Conservation (phyloP, 192 early-diverging fungal genomes). For the Spizellomyces punctatus region DNA sequence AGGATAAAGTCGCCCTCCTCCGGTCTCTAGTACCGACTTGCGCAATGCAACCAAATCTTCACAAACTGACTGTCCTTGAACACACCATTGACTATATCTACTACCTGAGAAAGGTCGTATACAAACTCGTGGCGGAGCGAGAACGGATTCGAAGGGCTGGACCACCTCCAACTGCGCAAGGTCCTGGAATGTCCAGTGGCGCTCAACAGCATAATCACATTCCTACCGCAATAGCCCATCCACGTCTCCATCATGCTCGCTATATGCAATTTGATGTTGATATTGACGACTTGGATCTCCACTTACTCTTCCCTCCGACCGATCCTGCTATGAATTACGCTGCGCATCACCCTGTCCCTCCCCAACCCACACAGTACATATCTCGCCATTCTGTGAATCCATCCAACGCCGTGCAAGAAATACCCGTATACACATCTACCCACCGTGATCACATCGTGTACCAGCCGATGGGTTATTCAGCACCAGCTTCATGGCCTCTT, state of each 20-base stretch:
- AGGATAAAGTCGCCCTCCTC: slow-evolving; percentile 74
- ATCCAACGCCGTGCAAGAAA: neutral
- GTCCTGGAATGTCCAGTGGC: too few relatives aligned
- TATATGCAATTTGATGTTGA: slow-evolving; percentile 28
- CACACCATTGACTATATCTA: slow-evolving; percentile 71
- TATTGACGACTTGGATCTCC: slow-evolving; percentile 8
- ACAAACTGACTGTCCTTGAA: slow-evolving; percentile 68
- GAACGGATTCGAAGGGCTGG: slow-evolving; percentile 1
- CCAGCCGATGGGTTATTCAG: neutral
- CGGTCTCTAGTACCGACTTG: slow-evolving; percentile 70
- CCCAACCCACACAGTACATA: too few relatives aligned
- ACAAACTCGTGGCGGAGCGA: slow-evolving; percentile 22
- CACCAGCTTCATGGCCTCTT: neutral
- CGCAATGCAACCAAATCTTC: slow-evolving; percentile 60
- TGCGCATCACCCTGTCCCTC: too few relatives aligned
- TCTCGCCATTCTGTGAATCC: too few relatives aligned
- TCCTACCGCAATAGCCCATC: neutral
- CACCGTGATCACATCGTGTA: neutral
- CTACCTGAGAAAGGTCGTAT: slow-evolving; percentile 46
- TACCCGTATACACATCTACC: neutral
- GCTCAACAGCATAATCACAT: neutral
- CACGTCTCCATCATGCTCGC: slow-evolving; percentile 8
- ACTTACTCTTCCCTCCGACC: neutral
- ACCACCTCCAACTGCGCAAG: neutral
- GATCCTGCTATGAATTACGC: too few relatives aligned